These are phyloP conservation scores for Abortiporus biennis DNA, from an alignment of 1,284 basidiomycete species.

Conservation along the genomic window DNA sequence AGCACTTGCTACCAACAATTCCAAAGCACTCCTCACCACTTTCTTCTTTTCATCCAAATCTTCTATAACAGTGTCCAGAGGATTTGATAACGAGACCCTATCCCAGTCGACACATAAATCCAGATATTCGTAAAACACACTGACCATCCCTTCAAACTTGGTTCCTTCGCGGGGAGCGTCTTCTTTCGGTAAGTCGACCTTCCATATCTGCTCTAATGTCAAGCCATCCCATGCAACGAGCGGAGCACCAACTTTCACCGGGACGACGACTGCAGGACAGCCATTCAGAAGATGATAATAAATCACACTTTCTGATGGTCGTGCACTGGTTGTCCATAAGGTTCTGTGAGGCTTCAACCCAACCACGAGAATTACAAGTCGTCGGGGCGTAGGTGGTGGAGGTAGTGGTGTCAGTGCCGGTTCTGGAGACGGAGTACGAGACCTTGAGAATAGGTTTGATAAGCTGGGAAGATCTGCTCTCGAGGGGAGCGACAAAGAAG, in stretches of 20 bases:
- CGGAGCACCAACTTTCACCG: conserved; percentile 52
- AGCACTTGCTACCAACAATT: conserved; percentile 46
- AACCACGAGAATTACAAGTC: conserved; percentile 48
- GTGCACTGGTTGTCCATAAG: conserved; percentile 51
- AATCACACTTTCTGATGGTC: conserved; percentile 56
- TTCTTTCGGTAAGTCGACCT: conserved; percentile 36
- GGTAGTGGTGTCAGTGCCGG: conserved; percentile 37
- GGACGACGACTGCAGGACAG: conserved; percentile 53
- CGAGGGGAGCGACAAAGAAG: conserved; percentile 11
- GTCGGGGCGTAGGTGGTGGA: conserved; percentile 38
- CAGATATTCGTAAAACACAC: conserved; percentile 50
- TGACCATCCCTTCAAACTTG: conserved; percentile 45
- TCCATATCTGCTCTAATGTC: conserved; percentile 53
- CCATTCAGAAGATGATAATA: conserved; percentile 57
- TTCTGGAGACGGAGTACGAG: conserved; percentile 45
- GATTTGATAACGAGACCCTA: conserved; percentile 32
- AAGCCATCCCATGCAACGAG: conserved; percentile 56
- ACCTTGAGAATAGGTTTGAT: conserved; percentile 37
- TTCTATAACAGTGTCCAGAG: too few species aligned
- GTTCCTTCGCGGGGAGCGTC: conserved; percentile 23
- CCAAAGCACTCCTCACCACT: conserved; percentile 40
- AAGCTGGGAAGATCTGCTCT: conserved; percentile 21
- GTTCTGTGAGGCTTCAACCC: conserved; percentile 55
- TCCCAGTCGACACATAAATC: conserved; percentile 60
- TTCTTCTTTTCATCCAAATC: conserved; percentile 27